Evolutionary conservation across 768 basidiomycete genomes (phyloP).

Genomic region (Roridomyces roridus): DNA sequence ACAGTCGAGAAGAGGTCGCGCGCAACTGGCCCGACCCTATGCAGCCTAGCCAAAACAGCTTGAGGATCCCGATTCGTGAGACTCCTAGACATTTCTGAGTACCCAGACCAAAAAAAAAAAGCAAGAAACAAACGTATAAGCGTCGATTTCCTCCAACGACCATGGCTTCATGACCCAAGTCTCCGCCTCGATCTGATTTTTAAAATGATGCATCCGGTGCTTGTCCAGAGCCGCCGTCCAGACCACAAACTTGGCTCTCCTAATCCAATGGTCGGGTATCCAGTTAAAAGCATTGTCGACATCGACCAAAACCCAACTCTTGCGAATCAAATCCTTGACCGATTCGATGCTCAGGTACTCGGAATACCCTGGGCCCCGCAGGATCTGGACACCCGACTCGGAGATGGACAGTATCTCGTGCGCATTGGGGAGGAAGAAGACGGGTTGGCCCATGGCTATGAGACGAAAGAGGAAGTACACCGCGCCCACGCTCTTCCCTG

Average conservation of each 20-base stretch:
- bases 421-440: background rate
- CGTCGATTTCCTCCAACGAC: background rate
- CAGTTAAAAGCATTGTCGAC: too few relatives aligned
- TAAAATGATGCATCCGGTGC: background rate
- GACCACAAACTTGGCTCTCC: too few relatives aligned
- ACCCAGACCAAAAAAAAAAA: too few relatives aligned
- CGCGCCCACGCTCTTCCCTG: slow-evolving; percentile 9
- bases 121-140: background rate
- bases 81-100: too few relatives aligned
- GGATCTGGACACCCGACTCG: slow-evolving; percentile 3
- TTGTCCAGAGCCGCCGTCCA: slow-evolving; percentile 1
- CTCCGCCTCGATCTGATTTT: background rate
- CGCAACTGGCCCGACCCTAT: too few relatives aligned
- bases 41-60: too few relatives aligned
- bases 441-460: background rate
- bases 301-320: too few relatives aligned
- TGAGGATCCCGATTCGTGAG: too few relatives aligned
- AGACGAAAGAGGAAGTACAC: background rate
- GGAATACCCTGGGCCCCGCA: too few relatives aligned
- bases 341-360: background rate
- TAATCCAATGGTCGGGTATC: too few relatives aligned
- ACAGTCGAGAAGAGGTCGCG: too few relatives aligned
- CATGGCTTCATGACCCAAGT: slow-evolving; percentile 2
- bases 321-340: too few relatives aligned
- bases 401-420: background rate